Base-by-base conservation (phyloP, 108 stramenopile genomes). In the Craspedostauros australis region DNA sequence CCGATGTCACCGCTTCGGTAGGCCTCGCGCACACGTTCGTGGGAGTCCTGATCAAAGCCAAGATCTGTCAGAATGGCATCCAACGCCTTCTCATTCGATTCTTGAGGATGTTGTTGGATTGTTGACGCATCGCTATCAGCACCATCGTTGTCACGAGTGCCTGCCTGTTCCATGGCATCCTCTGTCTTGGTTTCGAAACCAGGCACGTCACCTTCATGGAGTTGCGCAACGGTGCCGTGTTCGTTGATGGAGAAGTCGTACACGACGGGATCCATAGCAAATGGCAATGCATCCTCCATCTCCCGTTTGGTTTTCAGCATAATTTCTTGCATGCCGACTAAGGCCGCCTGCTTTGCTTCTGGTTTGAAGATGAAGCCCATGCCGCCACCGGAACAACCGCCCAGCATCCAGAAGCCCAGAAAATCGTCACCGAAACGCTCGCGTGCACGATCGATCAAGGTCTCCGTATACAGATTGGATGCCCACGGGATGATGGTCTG, bases 311-410 rank as follows among this genome's bases (percentile, higher is more conserved):
- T 72, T 21, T 50, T 20, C 8, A 75, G 29, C 78, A 79, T 75
- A 40, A 79, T 75, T 3, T 71, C 73, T 25, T 57, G 70, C 39
- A 79, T 28, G 5, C 42, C 67, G 2, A 30, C 39, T 14, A 60
- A 34, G 29, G 78, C 78, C 32, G 64, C 57, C 0, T 38, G 28
- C 40, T 75, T 79, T 2, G 44, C 57, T 15, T 50, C 54, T 14
- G 78, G 78, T 29, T 75, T 57, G 33, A 79, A 75, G 43, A 79
- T 72, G 34, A 79, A 79, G 22, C 78, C 78, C 78, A 79, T 79
- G 0, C 78, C 78, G 33, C 78, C 78, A 2, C 78, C 77, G 25
- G 50, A 50, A 40, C 60, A 57, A 21, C 65, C 68, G 3, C 70
- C 77, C 1, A 71, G 61, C 78, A 79, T 79, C 57, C 70, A 68